Base-by-base conservation (phyloP, 2,329 filamentous ascomycete genomes). In the Scolecobasidium constrictum region DNA sequence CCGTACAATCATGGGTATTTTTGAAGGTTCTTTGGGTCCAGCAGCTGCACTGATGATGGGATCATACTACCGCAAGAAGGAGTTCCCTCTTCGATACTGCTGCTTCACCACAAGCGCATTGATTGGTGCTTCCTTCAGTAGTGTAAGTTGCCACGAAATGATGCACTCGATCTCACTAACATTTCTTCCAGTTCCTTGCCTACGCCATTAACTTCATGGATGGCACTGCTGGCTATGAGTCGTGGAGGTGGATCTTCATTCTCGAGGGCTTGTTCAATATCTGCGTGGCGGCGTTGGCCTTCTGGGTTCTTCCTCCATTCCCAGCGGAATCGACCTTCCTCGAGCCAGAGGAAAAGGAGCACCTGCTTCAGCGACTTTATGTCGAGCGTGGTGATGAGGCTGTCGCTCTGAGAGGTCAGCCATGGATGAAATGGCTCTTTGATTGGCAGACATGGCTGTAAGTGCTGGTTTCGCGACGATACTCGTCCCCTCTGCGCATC, bases 401-500 rank as follows among this genome's bases (percentile, higher is more conserved):
- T 17, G 38, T 28, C 23, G 7, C 21, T 12, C 28, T 40, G 21
- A 33, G 31, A 20, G 15, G 15, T 13, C 38, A 40, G 16, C 38
- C 38, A 15, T 40, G 38, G 38, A n/a, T 40, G n/a, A 3, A 13
- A 15, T 40, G 23, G 38, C 61, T 74, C 13, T 47, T 43, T 1
- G 69, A 72, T 47, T 63, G 61, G 58, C 70, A 68, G 49, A 66
- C 66, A 40, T 69, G 64, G 50, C 56, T 67, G n/a, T n/a, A n/a
- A n/a, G n/a, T n/a, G n/a, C n/a, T n/a, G n/a, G n/a, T n/a, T n/a
- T n/a, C n/a, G n/a, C n/a, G n/a, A n/a, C n/a, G n/a, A n/a, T n/a
- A n/a, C n/a, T n/a, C n/a, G n/a, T n/a, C n/a, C n/a, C n/a, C n/a
- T n/a, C n/a, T n/a, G n/a, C n/a, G n/a, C n/a, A n/a, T n/a, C n/a